Percentiles rank a stretch among this genome's conserved stretches.
Conservation (phyloP, 768 basidiomycete genomes). For the Tylopilus sp. region DNA sequence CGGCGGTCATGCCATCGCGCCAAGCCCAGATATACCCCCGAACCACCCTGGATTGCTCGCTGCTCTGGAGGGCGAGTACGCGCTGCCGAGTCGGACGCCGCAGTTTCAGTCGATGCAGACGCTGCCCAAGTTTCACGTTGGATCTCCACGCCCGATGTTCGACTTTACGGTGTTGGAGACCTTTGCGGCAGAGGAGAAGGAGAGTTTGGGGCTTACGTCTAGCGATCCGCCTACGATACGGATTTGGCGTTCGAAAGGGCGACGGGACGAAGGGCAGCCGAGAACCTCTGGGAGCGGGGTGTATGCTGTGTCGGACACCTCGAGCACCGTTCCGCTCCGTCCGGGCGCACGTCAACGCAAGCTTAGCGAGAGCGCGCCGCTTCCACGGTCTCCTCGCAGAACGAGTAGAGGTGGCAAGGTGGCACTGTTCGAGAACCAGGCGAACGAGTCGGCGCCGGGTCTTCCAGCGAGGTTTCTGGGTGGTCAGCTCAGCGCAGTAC, state of each 20-base stretch:
- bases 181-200: slow-evolving; percentile 70
- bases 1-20: background rate
- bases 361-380: slow-evolving; percentile 75
- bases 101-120: slow-evolving; percentile 38
- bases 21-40: slow-evolving; percentile 31
- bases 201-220: slow-evolving; percentile 54
- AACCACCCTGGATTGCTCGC: slow-evolving; percentile 50
- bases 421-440: slow-evolving; percentile 77
- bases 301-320: slow-evolving; percentile 13
- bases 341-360: slow-evolving; percentile 69
- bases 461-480: slow-evolving; percentile 39
- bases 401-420: slow-evolving; percentile 78
- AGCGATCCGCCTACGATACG: slow-evolving; percentile 20
- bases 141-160: slow-evolving; percentile 54
- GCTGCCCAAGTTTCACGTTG: slow-evolving; percentile 69
- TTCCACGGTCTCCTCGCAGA: slow-evolving; percentile 58
- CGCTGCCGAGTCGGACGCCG: slow-evolving; percentile 26
- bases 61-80: slow-evolving; percentile 15
- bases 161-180: slow-evolving; percentile 76
- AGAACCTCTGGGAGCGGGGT: slow-evolving; percentile 1
- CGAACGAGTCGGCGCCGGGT: slow-evolving; percentile 46
- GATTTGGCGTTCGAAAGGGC: slow-evolving; percentile 11
- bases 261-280: slow-evolving; percentile 5
- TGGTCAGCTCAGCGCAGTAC: slow-evolving; percentile 37
- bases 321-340: slow-evolving; percentile 11